Evolutionary conservation across 768 basidiomycete species (phyloP), one percentile per base, ranked within the genome.

Genomic region (Chiua virens): DNA sequence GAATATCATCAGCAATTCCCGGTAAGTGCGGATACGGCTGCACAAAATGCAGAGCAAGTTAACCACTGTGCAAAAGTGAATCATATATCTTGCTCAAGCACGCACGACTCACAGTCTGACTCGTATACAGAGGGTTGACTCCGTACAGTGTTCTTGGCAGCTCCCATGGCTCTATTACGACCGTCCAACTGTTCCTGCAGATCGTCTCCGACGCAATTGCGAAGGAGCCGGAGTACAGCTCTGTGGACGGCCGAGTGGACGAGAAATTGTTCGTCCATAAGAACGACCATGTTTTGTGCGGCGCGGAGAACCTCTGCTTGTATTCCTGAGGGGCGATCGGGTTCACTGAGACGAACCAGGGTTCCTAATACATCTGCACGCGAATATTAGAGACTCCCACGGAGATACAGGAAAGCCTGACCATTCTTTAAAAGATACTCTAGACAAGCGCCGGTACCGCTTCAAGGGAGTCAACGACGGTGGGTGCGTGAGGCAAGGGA

Each of bases 1-100:
- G 75, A 98, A 98, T 56, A 98, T 96, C 81, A 97, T 89, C 35
- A 98, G 82, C 2, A 98, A 76, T 60, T 94, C 91, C 35, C 91
- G 84, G 64, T 87, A 85, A 27, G 89, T 89, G 49, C 91, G 80
- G 64, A 98, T 97, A 40, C 93, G 82, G 61, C 89, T 93, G 77
- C 94, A 96, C 30, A 98, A 70, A 53, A 89, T 90, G 71, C 93
- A 96, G 47, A 98, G 79, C 25, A 97, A 74, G 65, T 94, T 90
- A 54, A 97, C 93, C 69, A 98, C 86, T 97, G 61, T 20, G 40
- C 17, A 52, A 42, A 18, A n/a, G 49, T 57, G 42, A 68, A 52
- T 36, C 13, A 48, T 14, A 17, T 21, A 8, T 15, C 15, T 8
- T 22, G 13, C 21, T 13, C 28, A 20, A 35, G 49, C 15, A 37